Evolutionary conservation across 2,329 filamentous ascomycete species (phyloP).

Genomic region (Calonectria pteridis): DNA sequence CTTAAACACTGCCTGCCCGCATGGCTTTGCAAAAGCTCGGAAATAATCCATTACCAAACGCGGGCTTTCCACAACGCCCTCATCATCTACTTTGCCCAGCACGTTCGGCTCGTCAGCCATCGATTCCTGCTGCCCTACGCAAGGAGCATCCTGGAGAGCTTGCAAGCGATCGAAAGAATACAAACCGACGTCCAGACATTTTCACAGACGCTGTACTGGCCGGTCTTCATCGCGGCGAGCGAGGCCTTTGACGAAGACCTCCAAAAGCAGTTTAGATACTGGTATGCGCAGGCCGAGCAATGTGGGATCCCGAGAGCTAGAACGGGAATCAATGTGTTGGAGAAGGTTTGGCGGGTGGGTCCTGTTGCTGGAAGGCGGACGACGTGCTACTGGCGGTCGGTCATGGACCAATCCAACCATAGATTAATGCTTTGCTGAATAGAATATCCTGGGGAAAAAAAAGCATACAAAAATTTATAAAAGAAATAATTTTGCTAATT

Average conservation of each 20-base stretch:
- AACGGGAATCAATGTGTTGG: slow-evolving; percentile 36
- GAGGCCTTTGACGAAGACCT: slow-evolving; percentile 36
- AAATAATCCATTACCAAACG: slow-evolving; percentile 27
- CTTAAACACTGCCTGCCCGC: not conserved
- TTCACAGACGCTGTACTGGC: slow-evolving; percentile 39
- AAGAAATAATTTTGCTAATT: not conserved
- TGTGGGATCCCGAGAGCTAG: slow-evolving; percentile 39
- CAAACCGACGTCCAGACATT: slow-evolving; percentile 30
- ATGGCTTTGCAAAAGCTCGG: not conserved
- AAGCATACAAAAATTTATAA: not conserved
- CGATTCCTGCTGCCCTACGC: slow-evolving; percentile 35
- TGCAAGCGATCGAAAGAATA: slow-evolving; percentile 37
- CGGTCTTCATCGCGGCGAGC: slow-evolving; percentile 37
- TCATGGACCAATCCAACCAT: not conserved
- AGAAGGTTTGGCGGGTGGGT: slow-evolving; percentile 33
- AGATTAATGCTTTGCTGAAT: not conserved
- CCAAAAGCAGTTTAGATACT: slow-evolving; percentile 34
- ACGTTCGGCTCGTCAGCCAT: slow-evolving; percentile 31
- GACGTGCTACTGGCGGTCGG: not conserved
- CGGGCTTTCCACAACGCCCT: slow-evolving; percentile 42
- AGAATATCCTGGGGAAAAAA: too few relatives aligned
- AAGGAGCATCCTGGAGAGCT: slow-evolving; percentile 29
- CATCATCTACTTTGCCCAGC: slow-evolving; percentile 42
- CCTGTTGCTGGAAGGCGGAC: not conserved
- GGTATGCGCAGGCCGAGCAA: slow-evolving; percentile 33